Percentiles rank a stretch among this genome's conserved stretches.
phyloP scores from a whole-genome alignment of 495 filamentous ascomycete species.

The Hypoxylon lienhwacheense region DNA sequence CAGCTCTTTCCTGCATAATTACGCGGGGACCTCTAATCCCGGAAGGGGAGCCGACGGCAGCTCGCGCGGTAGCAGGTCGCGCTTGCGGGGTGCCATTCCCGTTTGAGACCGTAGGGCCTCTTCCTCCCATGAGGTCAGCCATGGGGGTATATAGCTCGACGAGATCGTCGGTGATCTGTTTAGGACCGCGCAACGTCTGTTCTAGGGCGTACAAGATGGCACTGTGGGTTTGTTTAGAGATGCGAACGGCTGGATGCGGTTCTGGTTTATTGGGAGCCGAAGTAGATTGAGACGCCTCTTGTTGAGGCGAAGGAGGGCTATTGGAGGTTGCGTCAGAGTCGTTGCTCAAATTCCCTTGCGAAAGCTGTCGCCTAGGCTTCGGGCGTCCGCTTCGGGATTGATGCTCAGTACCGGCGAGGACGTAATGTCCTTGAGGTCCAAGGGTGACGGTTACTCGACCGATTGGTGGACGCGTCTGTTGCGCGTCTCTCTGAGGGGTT shows the following conservation, averaged over 20 bases:
- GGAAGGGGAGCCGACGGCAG: conserved; percentile 53
- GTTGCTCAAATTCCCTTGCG: conserved; percentile 48
- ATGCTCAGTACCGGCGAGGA: conserved; percentile 23
- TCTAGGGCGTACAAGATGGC: conserved; percentile 92
- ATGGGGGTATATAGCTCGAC: conserved; percentile 93
- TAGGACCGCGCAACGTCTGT: conserved; percentile 81
- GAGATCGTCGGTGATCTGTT: conserved; percentile 79
- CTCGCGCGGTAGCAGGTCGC: conserved; percentile 47
- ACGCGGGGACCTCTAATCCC: conserved; percentile 64
- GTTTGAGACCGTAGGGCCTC: conserved; percentile 51
- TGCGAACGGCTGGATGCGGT: conserved; percentile 43
- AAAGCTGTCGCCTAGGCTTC: conserved; percentile 43
- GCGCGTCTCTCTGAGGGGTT: conserved; percentile 43
- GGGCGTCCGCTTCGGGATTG: conserved; percentile 27
- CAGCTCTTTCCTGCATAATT: conserved; percentile 72
- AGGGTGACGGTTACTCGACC: conserved; percentile 39
- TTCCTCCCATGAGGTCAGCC: conserved; percentile 74
- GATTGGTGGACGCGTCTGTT: conserved; percentile 40
- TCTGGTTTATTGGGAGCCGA: conserved; percentile 29
- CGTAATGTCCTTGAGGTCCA: conserved; percentile 34
- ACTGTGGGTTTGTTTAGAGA: conserved; percentile 52
- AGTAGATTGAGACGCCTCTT: conserved; percentile 24
- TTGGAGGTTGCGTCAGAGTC: conserved; percentile 42
- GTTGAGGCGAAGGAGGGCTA: conserved; percentile 32
- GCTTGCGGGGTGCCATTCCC: conserved; percentile 50